Evolutionary conservation across 805 yeast genomes (phyloP).

Genomic region (Osmozyma mogii): DNA sequence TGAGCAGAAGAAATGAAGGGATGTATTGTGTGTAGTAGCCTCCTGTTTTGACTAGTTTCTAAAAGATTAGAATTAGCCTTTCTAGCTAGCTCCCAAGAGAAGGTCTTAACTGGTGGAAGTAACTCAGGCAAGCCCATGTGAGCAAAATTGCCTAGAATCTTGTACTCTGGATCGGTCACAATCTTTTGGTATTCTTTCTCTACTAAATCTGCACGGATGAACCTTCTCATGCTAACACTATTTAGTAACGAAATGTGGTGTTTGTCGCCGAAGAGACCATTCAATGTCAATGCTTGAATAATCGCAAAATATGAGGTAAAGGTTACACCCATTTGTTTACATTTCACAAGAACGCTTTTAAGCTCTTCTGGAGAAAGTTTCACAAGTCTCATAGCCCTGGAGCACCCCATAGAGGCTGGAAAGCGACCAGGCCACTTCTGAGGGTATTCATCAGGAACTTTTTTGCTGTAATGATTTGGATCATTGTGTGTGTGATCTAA

Average conservation of each 20-base stretch:
- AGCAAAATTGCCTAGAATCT: conserved; percentile 26
- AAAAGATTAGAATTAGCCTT: conserved; percentile 14
- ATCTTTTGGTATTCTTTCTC: conserved; percentile 12
- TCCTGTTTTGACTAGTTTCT: conserved; percentile 13
- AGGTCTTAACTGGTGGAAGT: conserved; percentile 22
- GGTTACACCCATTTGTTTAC: conserved; percentile 23
- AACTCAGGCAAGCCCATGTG: conserved; percentile 24
- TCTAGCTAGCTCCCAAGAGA: conserved; percentile 27
- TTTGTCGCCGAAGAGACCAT: conserved; percentile 20
- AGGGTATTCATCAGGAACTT: conserved; percentile 13
- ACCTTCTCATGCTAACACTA: conserved; percentile 29
- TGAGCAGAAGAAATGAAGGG: conserved; percentile 13
- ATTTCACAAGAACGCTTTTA: conserved; percentile 15
- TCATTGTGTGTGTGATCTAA: conserved; percentile 21
- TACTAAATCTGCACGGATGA: conserved; percentile 7
- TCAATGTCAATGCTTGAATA: conserved; percentile 19
- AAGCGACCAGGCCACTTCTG: conserved; percentile 28
- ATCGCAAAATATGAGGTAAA: conserved; percentile 25
- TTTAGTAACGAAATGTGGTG: conserved; percentile 18
- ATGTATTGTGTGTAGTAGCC: conserved; percentile 16
- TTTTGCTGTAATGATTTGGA: conserved; percentile 16
- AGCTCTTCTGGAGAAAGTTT: conserved; percentile 20
- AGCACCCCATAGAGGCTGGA: conserved; percentile 9
- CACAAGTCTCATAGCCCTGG: conserved; percentile 19
- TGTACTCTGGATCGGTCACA: conserved; percentile 13